Evolutionary conservation across 768 basidiomycete genomes (phyloP), one percentile per base, ranked within the genome.

Genomic region (Naganishia vaughanmartiniae): DNA sequence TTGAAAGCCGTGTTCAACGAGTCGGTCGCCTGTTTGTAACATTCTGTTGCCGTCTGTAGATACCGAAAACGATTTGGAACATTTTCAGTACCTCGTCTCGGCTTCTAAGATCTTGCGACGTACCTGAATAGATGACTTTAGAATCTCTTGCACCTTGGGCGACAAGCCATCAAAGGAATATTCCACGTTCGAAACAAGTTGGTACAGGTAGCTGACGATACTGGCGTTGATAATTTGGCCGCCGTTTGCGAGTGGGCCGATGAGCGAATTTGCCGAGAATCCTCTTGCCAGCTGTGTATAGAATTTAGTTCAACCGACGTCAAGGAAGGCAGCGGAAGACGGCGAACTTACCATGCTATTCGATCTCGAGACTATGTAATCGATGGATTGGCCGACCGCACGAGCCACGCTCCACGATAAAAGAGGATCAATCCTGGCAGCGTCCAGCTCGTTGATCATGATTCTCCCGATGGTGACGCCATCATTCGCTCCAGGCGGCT

Each of bases 341-440:
- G 7, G 3, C 6, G 19, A 1, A 81, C 90, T 73, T 70, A 94
- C 92, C 82, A 93, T 74, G 21, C 81, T 83, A 45, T 96, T 93
- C 0, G 87, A 81, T 69, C 89, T 85, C 7, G 84, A 83, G 26
- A 87, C 76, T 74, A 92, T 83, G 72, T 83, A 85, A n/a, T 93
- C 91, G 56, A 98, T 77, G 67, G 88, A 87, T 2, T 85, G 83
- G 12, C 85, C 85, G 0, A 86, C 87, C 76, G 87, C 89, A 79
- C 88, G 89, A 17, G 93, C 91, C 10, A 96, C 88, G 7, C 88
- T 85, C 70, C 85, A 86, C 14, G 92, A 87, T 17, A 99, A 83
- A 45, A 98, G 79, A 0, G 95, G 95, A 81, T 99, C 96, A 78
- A 95, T 96, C 72, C 89, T 86, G 17, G 92, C 92, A 1, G 92